Conservation (phyloP, 495 filamentous ascomycete species). For the Podospora bellae-mahoneyi region DNA sequence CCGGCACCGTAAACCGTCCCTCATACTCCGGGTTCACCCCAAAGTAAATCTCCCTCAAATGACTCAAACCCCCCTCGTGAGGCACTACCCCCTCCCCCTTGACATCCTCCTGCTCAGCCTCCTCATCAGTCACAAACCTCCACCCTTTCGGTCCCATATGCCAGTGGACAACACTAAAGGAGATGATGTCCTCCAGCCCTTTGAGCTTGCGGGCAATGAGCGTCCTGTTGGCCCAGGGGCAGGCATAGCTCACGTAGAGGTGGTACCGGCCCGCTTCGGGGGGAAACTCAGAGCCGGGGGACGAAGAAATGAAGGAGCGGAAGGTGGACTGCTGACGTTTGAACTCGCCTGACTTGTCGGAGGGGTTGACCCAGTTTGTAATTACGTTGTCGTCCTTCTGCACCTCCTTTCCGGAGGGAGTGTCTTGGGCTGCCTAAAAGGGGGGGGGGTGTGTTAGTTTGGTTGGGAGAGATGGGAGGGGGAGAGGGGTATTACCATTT, state of each 20-base stretch:
- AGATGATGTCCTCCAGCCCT: conserved; percentile 69
- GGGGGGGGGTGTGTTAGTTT: not conserved
- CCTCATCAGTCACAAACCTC: conserved; percentile 68
- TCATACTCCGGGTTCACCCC: conserved; percentile 63
- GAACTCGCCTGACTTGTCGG: conserved; percentile 81
- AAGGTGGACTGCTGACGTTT: conserved; percentile 72
- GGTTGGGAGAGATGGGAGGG: not conserved
- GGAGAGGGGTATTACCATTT: not conserved
- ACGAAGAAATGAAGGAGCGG: conserved; percentile 64
- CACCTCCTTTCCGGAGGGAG: conserved; percentile 27
- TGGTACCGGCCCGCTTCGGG: conserved; percentile 72
- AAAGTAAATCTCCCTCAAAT: conserved; percentile 70
- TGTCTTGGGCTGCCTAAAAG: conserved; percentile 20
- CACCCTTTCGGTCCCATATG: conserved; percentile 70
- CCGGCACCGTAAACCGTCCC: conserved; percentile 76
- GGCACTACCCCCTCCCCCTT: conserved; percentile 60
- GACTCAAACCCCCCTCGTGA: conserved; percentile 54
- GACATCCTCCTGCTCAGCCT: conserved; percentile 52
- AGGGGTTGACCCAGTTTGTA: conserved; percentile 76
- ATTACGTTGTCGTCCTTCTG: conserved; percentile 40
- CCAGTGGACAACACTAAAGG: conserved; percentile 66
- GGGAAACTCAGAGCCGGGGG: conserved; percentile 60
- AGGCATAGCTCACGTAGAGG: conserved; percentile 23
- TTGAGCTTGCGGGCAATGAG: conserved; percentile 76
- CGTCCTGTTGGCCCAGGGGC: conserved; percentile 59